These are phyloP conservation scores for Maudiozyma saulgeensis DNA, from an alignment of 805 yeast genomes.

Conservation along the genomic window DNA sequence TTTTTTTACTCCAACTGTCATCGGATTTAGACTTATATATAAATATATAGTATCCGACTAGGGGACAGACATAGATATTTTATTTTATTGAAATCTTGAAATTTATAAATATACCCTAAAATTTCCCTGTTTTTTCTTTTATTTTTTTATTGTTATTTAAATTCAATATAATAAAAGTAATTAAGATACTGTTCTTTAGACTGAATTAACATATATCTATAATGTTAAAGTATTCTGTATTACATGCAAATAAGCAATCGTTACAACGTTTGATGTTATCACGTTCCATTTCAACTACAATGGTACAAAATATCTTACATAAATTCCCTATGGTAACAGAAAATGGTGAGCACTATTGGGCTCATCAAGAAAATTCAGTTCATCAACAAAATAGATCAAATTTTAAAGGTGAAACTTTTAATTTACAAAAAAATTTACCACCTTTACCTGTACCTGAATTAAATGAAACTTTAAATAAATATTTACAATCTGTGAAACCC, in stretches of 20 bases:
- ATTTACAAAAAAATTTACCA: slow-evolving; percentile 67
- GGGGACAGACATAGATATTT: too few relatives aligned
- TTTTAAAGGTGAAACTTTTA: slow-evolving; percentile 58
- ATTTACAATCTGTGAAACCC: slow-evolving; percentile 67
- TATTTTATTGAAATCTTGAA: too few relatives aligned
- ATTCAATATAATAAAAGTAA: too few relatives aligned
- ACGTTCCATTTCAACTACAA: background rate
- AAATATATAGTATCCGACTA: too few relatives aligned
- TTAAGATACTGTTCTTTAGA: too few relatives aligned
- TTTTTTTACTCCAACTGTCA: too few relatives aligned
- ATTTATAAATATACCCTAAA: too few relatives aligned
- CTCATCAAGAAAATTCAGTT: slow-evolving; percentile 13
- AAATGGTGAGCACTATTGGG: slow-evolving; percentile 22
- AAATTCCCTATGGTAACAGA: slow-evolving; percentile 17
- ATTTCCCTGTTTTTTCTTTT: too few relatives aligned
- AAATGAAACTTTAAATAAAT: slow-evolving; percentile 56
- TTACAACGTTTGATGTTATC: background rate
- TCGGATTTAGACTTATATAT: too few relatives aligned
- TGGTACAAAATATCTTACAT: background rate
- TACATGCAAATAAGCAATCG: background rate
- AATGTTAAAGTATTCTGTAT: background rate
- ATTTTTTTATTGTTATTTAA: too few relatives aligned
- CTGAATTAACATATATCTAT: background rate
- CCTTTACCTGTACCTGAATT: slow-evolving; percentile 80
- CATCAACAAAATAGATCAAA: slow-evolving; percentile 14